phyloP scores from a whole-genome alignment of 129 eudicot species.

The Flaveria trinervia region DNA sequence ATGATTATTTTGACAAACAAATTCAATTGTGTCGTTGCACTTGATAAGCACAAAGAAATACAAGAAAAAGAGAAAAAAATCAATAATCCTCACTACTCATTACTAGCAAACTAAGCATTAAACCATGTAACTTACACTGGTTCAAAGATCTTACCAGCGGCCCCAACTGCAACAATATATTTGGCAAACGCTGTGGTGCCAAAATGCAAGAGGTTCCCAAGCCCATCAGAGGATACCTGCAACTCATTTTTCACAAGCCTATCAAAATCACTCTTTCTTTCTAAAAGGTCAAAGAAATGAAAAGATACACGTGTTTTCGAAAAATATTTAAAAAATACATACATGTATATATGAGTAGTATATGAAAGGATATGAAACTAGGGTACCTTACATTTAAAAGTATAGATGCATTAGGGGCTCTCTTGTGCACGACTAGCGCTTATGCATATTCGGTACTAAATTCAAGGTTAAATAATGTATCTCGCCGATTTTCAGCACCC shows the following conservation, averaged over 20 bases:
- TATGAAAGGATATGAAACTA: neutral
- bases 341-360: neutral
- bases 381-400: conserved; percentile 28
- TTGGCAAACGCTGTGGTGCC: conserved; percentile 17
- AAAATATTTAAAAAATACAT: neutral
- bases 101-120: conserved; percentile 30
- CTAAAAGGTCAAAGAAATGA: neutral
- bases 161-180: conserved; percentile 17
- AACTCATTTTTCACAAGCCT: conserved; percentile 20
- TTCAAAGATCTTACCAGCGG: conserved; percentile 28
- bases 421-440: conserved; percentile 21
- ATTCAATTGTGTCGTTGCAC: conserved; percentile 11
- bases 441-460: conserved; percentile 52
- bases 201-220: conserved; percentile 23
- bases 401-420: conserved; percentile 10
- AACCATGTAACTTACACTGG: conserved; percentile 46
- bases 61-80: neutral
- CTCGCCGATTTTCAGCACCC: conserved; percentile 68
- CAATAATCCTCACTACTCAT: conserved; percentile 33
- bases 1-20: conserved; percentile 31
- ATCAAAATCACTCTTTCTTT: neutral
- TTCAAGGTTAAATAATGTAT: conserved; percentile 62
- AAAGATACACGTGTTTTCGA: neutral
- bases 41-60: conserved; percentile 32
- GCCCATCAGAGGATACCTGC: conserved; percentile 37